phyloP scores from a whole-genome alignment of 306 rosid species.

The Vigna radiata region DNA sequence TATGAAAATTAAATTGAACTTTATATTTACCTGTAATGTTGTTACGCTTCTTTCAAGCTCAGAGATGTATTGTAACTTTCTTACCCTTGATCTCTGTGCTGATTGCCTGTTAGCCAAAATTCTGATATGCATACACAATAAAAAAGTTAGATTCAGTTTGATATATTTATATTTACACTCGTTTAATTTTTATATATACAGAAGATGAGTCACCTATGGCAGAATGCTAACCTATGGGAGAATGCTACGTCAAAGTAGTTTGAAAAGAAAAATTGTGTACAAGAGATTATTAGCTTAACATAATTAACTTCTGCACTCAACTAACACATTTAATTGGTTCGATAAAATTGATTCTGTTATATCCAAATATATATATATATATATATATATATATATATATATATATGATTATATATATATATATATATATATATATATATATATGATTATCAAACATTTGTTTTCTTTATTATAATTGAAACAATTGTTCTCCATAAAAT shows the following conservation, averaged over 20 bases:
- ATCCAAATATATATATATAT: too few species aligned
- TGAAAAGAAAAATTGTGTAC: not conserved
- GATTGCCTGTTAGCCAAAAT: slow-evolving; percentile 95
- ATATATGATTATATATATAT: not conserved
- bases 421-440: not conserved
- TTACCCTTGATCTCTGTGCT: slow-evolving; percentile 92
- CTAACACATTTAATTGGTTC: slow-evolving; percentile 17
- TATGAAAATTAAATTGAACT: not conserved
- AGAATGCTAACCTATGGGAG: not conserved
- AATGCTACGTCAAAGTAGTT: slow-evolving; percentile 11
- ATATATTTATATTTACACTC: not conserved
- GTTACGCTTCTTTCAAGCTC: slow-evolving; percentile 95
- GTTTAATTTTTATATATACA: not conserved
- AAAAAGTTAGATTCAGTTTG: slow-evolving; percentile 15
- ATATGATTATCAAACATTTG: not conserved
- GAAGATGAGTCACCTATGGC: not conserved
- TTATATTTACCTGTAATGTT: slow-evolving; percentile 67
- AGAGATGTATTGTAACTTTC: slow-evolving; percentile 90
- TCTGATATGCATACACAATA: slow-evolving; percentile 43
- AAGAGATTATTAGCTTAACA: slow-evolving; percentile 1
- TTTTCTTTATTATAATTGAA: not conserved
- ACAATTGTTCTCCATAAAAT: not conserved
- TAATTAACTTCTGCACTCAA: slow-evolving; percentile 17
- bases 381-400: too few species aligned
- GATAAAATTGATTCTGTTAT: not conserved